These are phyloP conservation scores for Pezicula neosporulosa DNA, from an alignment of 2,329 filamentous ascomycete genomes.

Conservation along the genomic window DNA sequence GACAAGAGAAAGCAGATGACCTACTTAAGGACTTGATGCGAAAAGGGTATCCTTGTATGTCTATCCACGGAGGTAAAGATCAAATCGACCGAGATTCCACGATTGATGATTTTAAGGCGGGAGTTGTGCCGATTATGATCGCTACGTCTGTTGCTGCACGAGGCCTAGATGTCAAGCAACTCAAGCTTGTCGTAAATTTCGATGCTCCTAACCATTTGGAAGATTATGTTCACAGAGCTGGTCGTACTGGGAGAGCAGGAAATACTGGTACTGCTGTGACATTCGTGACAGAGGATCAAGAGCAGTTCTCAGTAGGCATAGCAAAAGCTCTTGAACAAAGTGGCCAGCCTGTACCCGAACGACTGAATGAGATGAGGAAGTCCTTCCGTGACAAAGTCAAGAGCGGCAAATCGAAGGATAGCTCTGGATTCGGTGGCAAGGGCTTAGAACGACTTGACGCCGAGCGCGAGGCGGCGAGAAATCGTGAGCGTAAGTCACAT, in stretches of 20 bases:
- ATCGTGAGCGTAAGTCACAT: slow-evolving; percentile 83
- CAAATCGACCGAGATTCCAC: slow-evolving; percentile 91
- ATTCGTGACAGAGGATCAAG: slow-evolving; percentile 87
- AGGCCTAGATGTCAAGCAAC: slow-evolving; percentile 91
- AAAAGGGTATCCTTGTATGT: slow-evolving; percentile 88
- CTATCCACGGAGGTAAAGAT: slow-evolving; percentile 90
- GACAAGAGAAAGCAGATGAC: slow-evolving; percentile 85
- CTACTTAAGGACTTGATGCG: slow-evolving; percentile 73
- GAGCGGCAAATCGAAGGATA: slow-evolving; percentile 84
- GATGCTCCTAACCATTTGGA: slow-evolving; percentile 92
- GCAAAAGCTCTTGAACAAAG: slow-evolving; percentile 83
- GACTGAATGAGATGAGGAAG: slow-evolving; percentile 61
- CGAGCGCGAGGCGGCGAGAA: slow-evolving; percentile 81
- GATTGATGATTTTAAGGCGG: slow-evolving; percentile 90
- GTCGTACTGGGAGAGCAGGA: slow-evolving; percentile 89
- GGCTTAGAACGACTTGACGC: slow-evolving; percentile 89
- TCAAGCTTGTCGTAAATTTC: slow-evolving; percentile 95
- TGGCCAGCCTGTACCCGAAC: slow-evolving; percentile 75
- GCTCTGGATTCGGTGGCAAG: slow-evolving; percentile 90
- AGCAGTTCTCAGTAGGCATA: slow-evolving; percentile 86
- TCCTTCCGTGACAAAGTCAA: slow-evolving; percentile 88
- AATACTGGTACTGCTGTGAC: slow-evolving; percentile 95
- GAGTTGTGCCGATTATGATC: slow-evolving; percentile 83
- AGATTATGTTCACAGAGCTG: slow-evolving; percentile 93
- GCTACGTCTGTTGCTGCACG: slow-evolving; percentile 94